A percentile compares a stretch with the other conserved stretches of the same genome.
phyloP scores from a whole-genome alignment of 2,329 filamentous ascomycete species.

The Alternaria postmessia region DNA sequence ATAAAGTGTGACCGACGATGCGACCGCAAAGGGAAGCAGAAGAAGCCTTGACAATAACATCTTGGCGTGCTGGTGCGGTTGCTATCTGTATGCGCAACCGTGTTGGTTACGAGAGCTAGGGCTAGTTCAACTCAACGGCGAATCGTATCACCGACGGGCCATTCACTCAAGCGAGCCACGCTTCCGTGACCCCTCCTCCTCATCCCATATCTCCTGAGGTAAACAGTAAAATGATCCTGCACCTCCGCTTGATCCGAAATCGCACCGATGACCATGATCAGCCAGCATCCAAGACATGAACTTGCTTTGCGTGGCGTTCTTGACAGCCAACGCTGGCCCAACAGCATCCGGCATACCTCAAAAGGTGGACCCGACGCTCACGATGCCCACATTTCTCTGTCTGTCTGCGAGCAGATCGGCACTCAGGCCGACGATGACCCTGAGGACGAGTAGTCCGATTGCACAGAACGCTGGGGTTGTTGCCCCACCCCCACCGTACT shows the following conservation, averaged over 20 bases:
- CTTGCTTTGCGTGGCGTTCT: conserved; percentile 34
- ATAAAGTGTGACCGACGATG: conserved; percentile 50
- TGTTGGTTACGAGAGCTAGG: conserved; percentile 20
- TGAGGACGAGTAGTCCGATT: conserved; percentile 25
- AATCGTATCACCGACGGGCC: conserved; percentile 25
- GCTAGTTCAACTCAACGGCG: conserved; percentile 13
- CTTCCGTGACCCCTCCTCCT: neutral
- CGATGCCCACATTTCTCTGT: conserved; percentile 40
- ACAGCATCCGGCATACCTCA: conserved; percentile 34
- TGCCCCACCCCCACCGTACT: conserved; percentile 47
- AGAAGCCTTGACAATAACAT: conserved; percentile 50
- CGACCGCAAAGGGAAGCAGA: conserved; percentile 49
- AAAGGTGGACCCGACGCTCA: conserved; percentile 43
- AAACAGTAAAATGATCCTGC: conserved; percentile 6
- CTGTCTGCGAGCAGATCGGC: conserved; percentile 31
- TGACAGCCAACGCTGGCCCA: conserved; percentile 21
- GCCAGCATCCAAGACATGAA: conserved; percentile 14
- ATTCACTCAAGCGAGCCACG: conserved; percentile 13
- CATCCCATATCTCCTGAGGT: conserved; percentile 1
- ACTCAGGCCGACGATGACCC: conserved; percentile 24
- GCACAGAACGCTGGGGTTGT: conserved; percentile 28
- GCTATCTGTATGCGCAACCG: conserved; percentile 10
- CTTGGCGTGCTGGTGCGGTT: conserved; percentile 20
- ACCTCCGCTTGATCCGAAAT: conserved; percentile 16
- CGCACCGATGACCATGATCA: conserved; percentile 8